Conservation (phyloP, 768 basidiomycete species). For the Leccinum sublutescens region DNA sequence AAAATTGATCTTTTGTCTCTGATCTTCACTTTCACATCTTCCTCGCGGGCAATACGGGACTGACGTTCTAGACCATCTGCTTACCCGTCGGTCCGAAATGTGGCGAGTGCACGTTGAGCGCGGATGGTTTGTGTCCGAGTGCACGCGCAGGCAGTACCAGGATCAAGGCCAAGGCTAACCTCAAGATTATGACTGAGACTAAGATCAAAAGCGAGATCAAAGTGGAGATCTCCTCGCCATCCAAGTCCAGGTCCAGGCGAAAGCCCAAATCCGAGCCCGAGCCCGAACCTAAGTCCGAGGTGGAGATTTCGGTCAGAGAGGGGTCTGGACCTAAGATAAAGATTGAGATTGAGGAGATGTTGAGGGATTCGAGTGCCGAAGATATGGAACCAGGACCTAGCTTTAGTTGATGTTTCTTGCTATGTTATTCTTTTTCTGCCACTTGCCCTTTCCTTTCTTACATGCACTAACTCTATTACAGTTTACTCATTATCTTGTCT, state of each 20-base stretch:
- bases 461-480: no score
- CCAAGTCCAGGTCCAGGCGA: neutral
- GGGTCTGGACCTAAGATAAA: neutral
- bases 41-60: neutral
- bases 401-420: neutral
- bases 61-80: slow-evolving; percentile 54
- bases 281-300: neutral
- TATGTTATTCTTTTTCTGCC: no score
- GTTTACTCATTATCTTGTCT: no score
- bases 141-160: slow-evolving; percentile 35
- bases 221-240: neutral
- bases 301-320: neutral
- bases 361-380: neutral
- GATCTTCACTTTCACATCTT: neutral
- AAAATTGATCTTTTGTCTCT: neutral
- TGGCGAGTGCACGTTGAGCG: slow-evolving; percentile 57
- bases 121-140: slow-evolving; percentile 64
- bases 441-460: no score
- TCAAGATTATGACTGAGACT: slow-evolving; percentile 38
- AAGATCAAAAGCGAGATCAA: slow-evolving; percentile 19
- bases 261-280: neutral
- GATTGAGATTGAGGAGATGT: neutral
- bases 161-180: slow-evolving; percentile 12
- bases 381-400: neutral
- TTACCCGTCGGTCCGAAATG: slow-evolving; percentile 65